Conservation (phyloP, 2,329 filamentous ascomycete species). For the Clarireedia monteithiana region DNA sequence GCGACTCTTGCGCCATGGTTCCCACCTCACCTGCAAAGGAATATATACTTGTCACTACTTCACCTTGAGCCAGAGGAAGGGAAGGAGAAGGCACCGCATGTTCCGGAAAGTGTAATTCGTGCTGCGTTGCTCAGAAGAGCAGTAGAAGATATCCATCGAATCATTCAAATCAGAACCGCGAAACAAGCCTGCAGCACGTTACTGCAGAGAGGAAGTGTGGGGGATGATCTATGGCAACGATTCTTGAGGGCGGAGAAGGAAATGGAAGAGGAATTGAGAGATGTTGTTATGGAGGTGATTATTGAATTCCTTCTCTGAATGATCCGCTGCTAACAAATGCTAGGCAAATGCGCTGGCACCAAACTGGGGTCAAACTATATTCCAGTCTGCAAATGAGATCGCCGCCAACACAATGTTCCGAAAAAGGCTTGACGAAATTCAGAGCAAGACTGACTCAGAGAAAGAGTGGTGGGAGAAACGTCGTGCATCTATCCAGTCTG, state of each 20-base stretch:
- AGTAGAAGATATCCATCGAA: conserved; percentile 84
- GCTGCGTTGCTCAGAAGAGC: conserved; percentile 84
- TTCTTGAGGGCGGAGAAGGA: conserved; percentile 92
- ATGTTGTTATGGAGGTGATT: conserved; percentile 83
- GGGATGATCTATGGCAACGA: conserved; percentile 91
- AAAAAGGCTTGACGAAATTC: conserved; percentile 65
- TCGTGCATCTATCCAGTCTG: conserved; percentile 61
- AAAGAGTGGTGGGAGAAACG: conserved; percentile 91
- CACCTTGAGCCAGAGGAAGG: conserved; percentile 62
- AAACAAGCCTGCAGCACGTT: conserved; percentile 82
- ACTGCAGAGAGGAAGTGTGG: conserved; percentile 83
- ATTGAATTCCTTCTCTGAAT: not conserved
- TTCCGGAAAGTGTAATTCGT: conserved; percentile 80
- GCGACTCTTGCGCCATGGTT: conserved; percentile 93
- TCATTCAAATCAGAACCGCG: conserved; percentile 79
- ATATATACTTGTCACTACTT: conserved; percentile 88
- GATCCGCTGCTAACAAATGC: conserved; percentile 17
- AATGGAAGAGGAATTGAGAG: conserved; percentile 90
- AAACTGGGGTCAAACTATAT: conserved; percentile 90
- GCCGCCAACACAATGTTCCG: conserved; percentile 74
- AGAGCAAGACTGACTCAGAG: conserved; percentile 63
- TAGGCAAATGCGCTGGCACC: conserved; percentile 86
- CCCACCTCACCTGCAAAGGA: conserved; percentile 78
- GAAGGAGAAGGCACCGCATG: conserved; percentile 56
- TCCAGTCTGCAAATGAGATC: conserved; percentile 97